Evolutionary conservation across 1,284 basidiomycete species (phyloP).

Genomic region (Athelia sp.): DNA sequence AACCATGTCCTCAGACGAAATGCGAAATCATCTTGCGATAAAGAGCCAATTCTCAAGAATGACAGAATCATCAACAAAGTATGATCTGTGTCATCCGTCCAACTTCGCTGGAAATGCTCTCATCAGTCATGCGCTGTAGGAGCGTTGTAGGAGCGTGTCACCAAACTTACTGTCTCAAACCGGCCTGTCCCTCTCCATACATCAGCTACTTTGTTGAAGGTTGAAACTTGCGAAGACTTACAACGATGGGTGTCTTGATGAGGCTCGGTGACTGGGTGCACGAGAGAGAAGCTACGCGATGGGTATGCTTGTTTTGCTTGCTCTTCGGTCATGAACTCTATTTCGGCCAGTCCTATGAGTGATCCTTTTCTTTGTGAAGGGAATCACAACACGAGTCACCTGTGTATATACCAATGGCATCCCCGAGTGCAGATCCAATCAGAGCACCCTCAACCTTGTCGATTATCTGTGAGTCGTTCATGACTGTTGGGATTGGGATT

Average conservation of each 20-base stretch:
- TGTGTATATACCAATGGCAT: constrained; percentile 16
- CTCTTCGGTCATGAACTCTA: constrained; percentile 4
- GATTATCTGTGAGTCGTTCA: neutral
- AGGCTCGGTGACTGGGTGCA: neutral
- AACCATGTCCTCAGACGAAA: constrained; percentile 13
- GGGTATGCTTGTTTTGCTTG: neutral
- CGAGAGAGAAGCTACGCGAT: neutral
- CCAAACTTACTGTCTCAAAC: neutral
- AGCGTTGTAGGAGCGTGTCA: too few species aligned
- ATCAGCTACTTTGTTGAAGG: too few species aligned
- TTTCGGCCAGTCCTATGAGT: too few species aligned
- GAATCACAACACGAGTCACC: constrained; percentile 6
- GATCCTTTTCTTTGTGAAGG: too few species aligned
- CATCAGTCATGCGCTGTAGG: neutral
- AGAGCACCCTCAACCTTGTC: constrained; percentile 14
- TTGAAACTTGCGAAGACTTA: neutral
- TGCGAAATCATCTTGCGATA: constrained; percentile 13
- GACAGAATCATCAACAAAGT: constrained; percentile 15
- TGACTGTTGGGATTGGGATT: too few species aligned
- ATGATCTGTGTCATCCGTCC: constrained; percentile 20
- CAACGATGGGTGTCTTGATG: constrained; percentile 1
- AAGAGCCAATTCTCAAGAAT: constrained; percentile 10
- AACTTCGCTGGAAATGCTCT: constrained; percentile 10
- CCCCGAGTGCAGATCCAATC: constrained; percentile 16
- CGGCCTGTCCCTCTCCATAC: neutral